Conservation (phyloP, 1,139 yeast species). For the Casaregolazyma lundiana region DNA sequence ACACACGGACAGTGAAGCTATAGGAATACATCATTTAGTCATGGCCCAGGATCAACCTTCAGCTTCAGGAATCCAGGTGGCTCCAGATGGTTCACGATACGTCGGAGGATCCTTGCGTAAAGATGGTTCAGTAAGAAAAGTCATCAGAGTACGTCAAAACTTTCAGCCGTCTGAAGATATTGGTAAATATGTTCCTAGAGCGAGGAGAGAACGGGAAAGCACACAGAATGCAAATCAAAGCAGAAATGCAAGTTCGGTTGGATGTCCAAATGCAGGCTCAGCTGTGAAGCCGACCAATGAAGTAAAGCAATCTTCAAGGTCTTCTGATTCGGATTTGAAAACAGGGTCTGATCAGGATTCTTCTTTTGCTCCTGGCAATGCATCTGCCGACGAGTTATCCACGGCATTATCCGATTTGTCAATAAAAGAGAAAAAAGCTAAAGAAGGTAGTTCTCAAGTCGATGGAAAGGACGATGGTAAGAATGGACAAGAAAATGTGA, state of each 20-base stretch:
- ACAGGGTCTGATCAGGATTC: too few relatives aligned
- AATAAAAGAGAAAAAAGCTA: neutral
- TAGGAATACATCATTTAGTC: neutral
- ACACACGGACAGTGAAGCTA: too few relatives aligned
- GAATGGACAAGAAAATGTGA: too few relatives aligned
- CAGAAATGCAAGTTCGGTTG: neutral
- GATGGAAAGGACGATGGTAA: too few relatives aligned
- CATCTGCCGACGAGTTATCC: neutral
- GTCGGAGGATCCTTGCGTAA: slow-evolving; percentile 33
- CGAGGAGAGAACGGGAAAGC: slow-evolving; percentile 15
- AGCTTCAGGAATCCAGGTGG: slow-evolving; percentile 17
- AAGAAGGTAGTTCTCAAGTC: neutral
- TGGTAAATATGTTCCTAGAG: slow-evolving; percentile 31
- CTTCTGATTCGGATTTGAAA: too few relatives aligned
- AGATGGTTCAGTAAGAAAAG: slow-evolving; percentile 39
- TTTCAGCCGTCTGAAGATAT: slow-evolving; percentile 37
- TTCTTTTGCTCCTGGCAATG: too few relatives aligned
- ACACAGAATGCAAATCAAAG: slow-evolving; percentile 2
- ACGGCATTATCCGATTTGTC: neutral
- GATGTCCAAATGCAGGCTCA: neutral
- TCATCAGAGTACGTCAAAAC: slow-evolving; percentile 37
- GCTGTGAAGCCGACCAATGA: neutral
- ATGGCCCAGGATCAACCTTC: slow-evolving; percentile 1
- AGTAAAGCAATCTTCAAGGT: neutral
- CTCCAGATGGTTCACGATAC: slow-evolving; percentile 24